Base-by-base conservation (phyloP, 108 stramenopile species). In the Skeletonema menzelii region DNA sequence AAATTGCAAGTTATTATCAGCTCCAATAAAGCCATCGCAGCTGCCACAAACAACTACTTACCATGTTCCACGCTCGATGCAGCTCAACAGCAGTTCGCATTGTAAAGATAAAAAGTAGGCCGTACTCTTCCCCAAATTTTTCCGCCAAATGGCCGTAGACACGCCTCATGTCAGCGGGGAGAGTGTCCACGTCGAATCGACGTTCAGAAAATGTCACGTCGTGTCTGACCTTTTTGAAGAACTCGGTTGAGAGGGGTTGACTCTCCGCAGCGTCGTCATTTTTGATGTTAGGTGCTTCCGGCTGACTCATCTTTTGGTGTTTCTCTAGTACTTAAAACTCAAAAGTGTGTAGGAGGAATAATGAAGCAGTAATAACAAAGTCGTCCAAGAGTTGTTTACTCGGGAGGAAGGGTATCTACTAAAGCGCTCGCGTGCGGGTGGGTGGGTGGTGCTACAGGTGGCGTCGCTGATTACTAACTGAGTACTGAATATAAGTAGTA, bases 21-120 rank as follows among this genome's bases (percentile, higher is more conserved):
- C 40, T 42, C 40, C n/a, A n/a, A n/a, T 15, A 42, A 3, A 42
- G 15, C 40, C 35, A 37, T 37, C 35, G n/a, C n/a, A n/a, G n/a
- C n/a, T n/a, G n/a, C n/a, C n/a, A 37, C 11, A 37, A 37, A 12
- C 15, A 42, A 42, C 11, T 12, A 42, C 40, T 42, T 27, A 78
- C 76, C 84, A 85, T 82, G 56, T 85, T 77, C 84, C 84, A 85
- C 12, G 81, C 84, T 34, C 84, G 61, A 58, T 85, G 84, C n/a
- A 85, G 47, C 59, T 85, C 84, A 1, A 70, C 37, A 20, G 84
- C 84, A 4, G 81, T 85, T 8, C 77, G 77, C 22, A 85, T 63
- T 27, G 59, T 49, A 44, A 85, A 85, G 28, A 77, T 73, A 37
- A 85, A 40, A 28, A 47, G 61, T 26, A 85, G 55, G 4, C 75